These are phyloP conservation scores for Trichoderma semiorbis DNA, from an alignment of 2,329 filamentous ascomycete genomes.

Conservation along the genomic window DNA sequence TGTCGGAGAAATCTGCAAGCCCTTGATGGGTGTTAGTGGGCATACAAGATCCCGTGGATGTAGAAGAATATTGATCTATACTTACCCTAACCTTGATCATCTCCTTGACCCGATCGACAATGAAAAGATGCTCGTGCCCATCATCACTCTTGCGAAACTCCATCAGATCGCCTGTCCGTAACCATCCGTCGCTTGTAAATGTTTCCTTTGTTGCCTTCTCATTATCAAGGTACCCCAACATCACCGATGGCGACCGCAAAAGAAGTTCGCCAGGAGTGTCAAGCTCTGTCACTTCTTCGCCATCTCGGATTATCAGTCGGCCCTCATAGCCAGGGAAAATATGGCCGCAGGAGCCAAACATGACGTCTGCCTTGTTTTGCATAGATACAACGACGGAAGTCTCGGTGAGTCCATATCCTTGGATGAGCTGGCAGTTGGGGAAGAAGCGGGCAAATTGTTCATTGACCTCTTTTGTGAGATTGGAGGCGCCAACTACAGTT, in stretches of 20 bases:
- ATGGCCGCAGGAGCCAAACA: constrained; percentile 68
- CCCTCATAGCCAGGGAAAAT: constrained; percentile 63
- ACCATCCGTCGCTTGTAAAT: constrained; percentile 25
- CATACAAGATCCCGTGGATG: background rate
- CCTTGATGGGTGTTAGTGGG: constrained; percentile 37
- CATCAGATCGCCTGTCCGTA: constrained; percentile 40
- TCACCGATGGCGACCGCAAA: constrained; percentile 68
- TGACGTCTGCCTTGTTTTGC: constrained; percentile 60
- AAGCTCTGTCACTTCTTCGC: constrained; percentile 61
- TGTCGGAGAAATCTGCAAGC: constrained; percentile 70
- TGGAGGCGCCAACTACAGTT: constrained; percentile 74
- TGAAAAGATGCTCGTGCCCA: constrained; percentile 24
- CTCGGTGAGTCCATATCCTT: constrained; percentile 75
- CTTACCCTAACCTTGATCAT: constrained; percentile 56
- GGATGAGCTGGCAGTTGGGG: constrained; percentile 60
- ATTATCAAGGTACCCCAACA: constrained; percentile 77
- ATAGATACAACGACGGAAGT: constrained; percentile 66
- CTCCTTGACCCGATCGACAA: constrained; percentile 26
- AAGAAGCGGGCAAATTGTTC: constrained; percentile 59
- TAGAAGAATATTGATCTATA: background rate
- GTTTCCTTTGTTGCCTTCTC: constrained; percentile 44
- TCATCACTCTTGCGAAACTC: constrained; percentile 58
- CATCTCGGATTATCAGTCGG: constrained; percentile 65
- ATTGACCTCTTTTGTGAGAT: constrained; percentile 69
- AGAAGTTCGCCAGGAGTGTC: constrained; percentile 72